A percentile compares a stretch with the other conserved stretches of the same genome.
phyloP scores from a whole-genome alignment of 2,329 filamentous ascomycete genomes.

The Cytospora schulzeri region DNA sequence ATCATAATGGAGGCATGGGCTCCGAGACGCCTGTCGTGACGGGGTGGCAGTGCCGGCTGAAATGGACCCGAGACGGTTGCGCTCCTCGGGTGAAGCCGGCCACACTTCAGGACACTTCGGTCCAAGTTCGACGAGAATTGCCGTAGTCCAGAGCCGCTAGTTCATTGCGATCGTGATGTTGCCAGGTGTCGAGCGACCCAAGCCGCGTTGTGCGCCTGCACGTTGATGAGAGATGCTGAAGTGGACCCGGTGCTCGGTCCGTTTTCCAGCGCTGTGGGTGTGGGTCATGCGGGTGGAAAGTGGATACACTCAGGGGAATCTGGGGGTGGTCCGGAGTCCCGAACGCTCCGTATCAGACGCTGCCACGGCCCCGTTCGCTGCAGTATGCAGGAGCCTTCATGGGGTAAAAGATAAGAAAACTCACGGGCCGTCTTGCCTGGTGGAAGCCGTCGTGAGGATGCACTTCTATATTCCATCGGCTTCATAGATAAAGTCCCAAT shows the following conservation, averaged over 20 bases:
- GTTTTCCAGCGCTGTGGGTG: slow-evolving; percentile 24
- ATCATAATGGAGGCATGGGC: neutral
- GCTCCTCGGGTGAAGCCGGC: slow-evolving; percentile 24
- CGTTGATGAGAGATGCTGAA: slow-evolving; percentile 12
- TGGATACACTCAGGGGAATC: slow-evolving; percentile 18
- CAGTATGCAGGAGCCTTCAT: slow-evolving; percentile 21
- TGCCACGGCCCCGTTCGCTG: slow-evolving; percentile 22
- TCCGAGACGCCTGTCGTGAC: neutral
- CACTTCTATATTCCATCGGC: neutral
- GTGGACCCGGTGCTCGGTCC: slow-evolving; percentile 24
- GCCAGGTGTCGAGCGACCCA: neutral
- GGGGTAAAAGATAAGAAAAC: slow-evolving; percentile 16
- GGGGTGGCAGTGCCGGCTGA: slow-evolving; percentile 12
- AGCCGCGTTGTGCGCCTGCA: slow-evolving; percentile 21
- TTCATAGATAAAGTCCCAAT: slow-evolving; percentile 5
- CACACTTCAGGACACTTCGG: slow-evolving; percentile 1
- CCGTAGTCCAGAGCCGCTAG: slow-evolving; percentile 8
- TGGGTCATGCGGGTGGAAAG: slow-evolving; percentile 23
- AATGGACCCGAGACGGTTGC: slow-evolving; percentile 7
- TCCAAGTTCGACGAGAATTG: slow-evolving; percentile 2
- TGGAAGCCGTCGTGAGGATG: slow-evolving; percentile 8
- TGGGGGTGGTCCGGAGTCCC: slow-evolving; percentile 24
- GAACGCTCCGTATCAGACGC: slow-evolving; percentile 20
- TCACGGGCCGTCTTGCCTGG: slow-evolving; percentile 21
- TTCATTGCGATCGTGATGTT: slow-evolving; percentile 5